Conservation (phyloP, 148 eudicot genomes). For the Bassia scoparia region DNA sequence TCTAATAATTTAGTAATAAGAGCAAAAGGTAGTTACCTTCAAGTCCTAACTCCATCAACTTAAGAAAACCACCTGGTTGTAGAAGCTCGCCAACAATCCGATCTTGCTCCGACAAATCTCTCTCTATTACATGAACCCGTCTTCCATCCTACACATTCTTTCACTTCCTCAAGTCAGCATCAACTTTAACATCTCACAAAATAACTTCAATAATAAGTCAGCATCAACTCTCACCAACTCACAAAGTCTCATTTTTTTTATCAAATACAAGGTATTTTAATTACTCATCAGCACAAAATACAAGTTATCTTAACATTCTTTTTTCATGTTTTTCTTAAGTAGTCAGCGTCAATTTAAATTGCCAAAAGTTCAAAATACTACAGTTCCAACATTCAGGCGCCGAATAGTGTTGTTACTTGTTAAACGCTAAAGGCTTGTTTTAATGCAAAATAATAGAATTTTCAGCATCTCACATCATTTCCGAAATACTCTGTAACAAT, state of each 20-base stretch:
- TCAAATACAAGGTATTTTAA: background rate
- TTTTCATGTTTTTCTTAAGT: no score
- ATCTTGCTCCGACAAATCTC: constrained; percentile 78
- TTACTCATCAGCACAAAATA: background rate
- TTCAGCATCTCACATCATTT: no score
- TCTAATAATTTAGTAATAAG: no score
- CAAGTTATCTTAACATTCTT: background rate
- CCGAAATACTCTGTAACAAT: no score
- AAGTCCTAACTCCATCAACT: constrained; percentile 66
- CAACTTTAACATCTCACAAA: background rate
- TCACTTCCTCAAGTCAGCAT: background rate
- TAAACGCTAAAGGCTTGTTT: no score
- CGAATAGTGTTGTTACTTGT: no score
- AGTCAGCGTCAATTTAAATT: no score
- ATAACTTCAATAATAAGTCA: background rate
- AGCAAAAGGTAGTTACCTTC: constrained; percentile 48
- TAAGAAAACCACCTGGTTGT: constrained; percentile 84
- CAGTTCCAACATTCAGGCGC: no score
- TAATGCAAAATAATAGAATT: no score
- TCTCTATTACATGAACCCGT: constrained; percentile 71
- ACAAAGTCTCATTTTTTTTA: background rate
- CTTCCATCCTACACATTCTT: constrained; percentile 58
- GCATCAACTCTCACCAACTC: background rate
- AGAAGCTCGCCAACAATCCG: constrained; percentile 84
- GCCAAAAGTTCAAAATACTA: no score